A percentile compares a stretch with the other conserved stretches of the same genome.
Evolutionary conservation across 805 yeast genomes (phyloP).

Genomic region (Tetrapisispora iriomotensis): DNA sequence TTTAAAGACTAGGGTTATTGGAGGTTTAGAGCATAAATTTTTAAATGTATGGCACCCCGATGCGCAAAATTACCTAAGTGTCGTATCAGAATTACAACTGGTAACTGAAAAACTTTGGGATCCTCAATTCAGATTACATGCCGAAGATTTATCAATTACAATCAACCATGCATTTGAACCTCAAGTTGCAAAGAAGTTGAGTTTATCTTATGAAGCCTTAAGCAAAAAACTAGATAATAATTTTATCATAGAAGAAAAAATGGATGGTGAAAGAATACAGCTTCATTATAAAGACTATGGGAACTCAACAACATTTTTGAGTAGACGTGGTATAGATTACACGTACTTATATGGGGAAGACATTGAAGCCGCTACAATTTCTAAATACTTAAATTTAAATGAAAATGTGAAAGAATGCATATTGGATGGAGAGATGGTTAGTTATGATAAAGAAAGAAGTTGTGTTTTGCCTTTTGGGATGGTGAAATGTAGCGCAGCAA

Average conservation of each 20-base stretch:
- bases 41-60: conserved; percentile 69
- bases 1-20: conserved; percentile 49
- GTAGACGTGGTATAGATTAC: conserved; percentile 66
- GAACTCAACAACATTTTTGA: conserved; percentile 28
- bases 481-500: conserved; percentile 59
- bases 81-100: conserved; percentile 52
- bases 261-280: conserved; percentile 87
- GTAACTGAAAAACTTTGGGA: conserved; percentile 52
- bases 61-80: conserved; percentile 52
- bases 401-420: conserved; percentile 30
- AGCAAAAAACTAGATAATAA: conserved; percentile 36
- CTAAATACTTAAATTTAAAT: conserved; percentile 39
- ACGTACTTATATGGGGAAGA: conserved; percentile 58
- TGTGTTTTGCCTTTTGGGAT: conserved; percentile 70
- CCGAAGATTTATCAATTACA: conserved; percentile 30
- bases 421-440: conserved; percentile 90
- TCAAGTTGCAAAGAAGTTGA: conserved; percentile 55
- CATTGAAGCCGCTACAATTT: conserved; percentile 41
- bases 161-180: conserved; percentile 51
- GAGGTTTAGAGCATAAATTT: conserved; percentile 50
- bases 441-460: conserved; percentile 55
- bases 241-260: conserved; percentile 77
- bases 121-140: conserved; percentile 35
- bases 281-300: conserved; percentile 53
- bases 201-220: conserved; percentile 39